Evolutionary conservation across 1,139 yeast genomes (phyloP).

Genomic region (Kodamaea arcana): DNA sequence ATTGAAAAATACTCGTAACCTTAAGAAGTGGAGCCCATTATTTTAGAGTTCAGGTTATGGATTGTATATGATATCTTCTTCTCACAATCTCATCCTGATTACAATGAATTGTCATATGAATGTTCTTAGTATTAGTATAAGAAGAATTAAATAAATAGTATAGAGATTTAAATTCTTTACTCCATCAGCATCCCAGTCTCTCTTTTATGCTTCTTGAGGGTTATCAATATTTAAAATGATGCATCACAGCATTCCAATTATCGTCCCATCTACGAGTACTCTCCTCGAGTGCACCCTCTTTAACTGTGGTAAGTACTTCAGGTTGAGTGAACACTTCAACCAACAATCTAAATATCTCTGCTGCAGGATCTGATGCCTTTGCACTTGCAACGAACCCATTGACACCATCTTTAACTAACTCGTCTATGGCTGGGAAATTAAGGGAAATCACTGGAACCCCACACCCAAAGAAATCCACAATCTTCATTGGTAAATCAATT

Average conservation of each 20-base stretch:
- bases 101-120: too few relatives aligned
- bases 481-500: constrained; percentile 94
- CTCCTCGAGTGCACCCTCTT: constrained; percentile 67
- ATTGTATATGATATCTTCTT: too few relatives aligned
- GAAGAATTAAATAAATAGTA: too few relatives aligned
- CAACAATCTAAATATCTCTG: constrained; percentile 52
- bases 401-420: constrained; percentile 45
- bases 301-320: constrained; percentile 32
- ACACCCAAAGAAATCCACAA: constrained; percentile 92
- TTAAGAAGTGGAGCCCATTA: too few relatives aligned
- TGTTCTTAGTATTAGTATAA: too few relatives aligned
- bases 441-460: constrained; percentile 89
- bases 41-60: too few relatives aligned
- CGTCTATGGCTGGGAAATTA: constrained; percentile 67
- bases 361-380: constrained; percentile 34
- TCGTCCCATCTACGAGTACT: constrained; percentile 67
- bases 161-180: too few relatives aligned
- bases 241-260: constrained; percentile 54
- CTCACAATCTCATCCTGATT: too few relatives aligned
- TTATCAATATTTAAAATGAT: constrained; percentile 8
- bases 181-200: not conserved
- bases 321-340: constrained; percentile 42
- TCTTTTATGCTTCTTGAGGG: too few relatives aligned
- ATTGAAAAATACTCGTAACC: too few relatives aligned
- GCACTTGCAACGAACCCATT: constrained; percentile 42